Evolutionary conservation across 2,329 filamentous ascomycete species (phyloP), one percentile per base, ranked within the genome.

Genomic region (Akanthomyces lecanii): DNA sequence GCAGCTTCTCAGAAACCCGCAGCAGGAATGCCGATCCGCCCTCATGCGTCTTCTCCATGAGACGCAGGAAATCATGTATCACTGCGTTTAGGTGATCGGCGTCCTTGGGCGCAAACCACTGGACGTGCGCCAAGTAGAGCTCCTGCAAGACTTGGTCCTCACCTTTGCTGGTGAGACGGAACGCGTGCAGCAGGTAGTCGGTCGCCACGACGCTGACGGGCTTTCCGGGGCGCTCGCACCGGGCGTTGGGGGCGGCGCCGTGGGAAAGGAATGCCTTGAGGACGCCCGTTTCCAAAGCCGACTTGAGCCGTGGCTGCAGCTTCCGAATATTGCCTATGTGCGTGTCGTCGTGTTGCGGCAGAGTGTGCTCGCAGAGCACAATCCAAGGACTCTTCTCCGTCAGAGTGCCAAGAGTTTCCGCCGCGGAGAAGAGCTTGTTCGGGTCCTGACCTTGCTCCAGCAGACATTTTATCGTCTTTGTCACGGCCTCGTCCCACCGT

Each of bases 291-390:
- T 62, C 51, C 21, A 62, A 5, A 5, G 51, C 51, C 10, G 30
- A 5, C 33, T 33, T 62, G 52, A 62, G 42, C 8, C 30, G 60
- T n/a, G 42, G 16, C 30, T 55, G 59, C 23, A 47, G 5, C 23
- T 33, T 54, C 2, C 30, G 36, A 21, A 48, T 48, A 5, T 12
- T 36, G n/a, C 7, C 28, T 1, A 6, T 14, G 16, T 50, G 42
- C 23, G 14, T 21, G 10, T 55, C 60, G 23, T 55, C 51, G 21
- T 47, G 28, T 6, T 56, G 60, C 10, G 60, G 60, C 51, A 62
- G n/a, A n/a, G 48, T 28, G 16, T 62, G 50, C 44, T 62, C 60
- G 42, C 60, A 62, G 6, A 62, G 52, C 6, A 62, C 33, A 21
- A 30, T 7, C 51, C 51, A 62, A 2, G 60, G 60, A 14, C 51